These are phyloP conservation scores for Aureobasidium namibiae DNA, from an alignment of 2,329 filamentous ascomycete genomes.

Conservation along the genomic window DNA sequence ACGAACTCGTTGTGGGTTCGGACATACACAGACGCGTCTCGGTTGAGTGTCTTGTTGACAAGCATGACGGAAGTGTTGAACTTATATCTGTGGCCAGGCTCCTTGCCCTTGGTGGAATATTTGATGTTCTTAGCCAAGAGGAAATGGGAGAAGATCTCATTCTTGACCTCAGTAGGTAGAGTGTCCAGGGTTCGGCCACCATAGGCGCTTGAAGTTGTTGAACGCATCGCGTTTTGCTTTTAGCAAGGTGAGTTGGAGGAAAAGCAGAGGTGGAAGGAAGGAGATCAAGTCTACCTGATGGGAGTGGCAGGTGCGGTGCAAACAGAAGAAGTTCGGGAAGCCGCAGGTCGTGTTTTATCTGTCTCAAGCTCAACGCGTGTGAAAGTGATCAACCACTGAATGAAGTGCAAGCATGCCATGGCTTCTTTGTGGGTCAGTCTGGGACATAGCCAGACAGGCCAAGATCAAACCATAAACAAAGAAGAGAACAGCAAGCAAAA, in stretches of 20 bases:
- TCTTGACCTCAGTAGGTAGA: neutral
- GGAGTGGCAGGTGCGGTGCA: neutral
- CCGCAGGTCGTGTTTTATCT: neutral
- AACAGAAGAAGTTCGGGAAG: neutral
- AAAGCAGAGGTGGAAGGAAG: neutral
- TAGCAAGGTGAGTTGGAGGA: neutral
- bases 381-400: neutral
- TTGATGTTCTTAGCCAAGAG: slow-evolving; percentile 1
- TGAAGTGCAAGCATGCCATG: neutral
- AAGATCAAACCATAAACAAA: neutral
- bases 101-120: neutral
- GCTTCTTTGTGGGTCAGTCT: neutral
- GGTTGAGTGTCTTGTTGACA: slow-evolving; percentile 5
- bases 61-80: neutral
- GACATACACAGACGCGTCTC: neutral
- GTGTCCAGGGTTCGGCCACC: neutral
- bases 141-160: slow-evolving; percentile 4
- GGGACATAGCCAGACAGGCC: neutral
- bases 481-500: neutral
- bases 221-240: neutral
- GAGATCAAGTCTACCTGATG: neutral
- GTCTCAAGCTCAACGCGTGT: neutral
- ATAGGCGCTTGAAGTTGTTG: neutral
- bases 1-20: slow-evolving; percentile 3
- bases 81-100: neutral